These are phyloP conservation scores for Dactylorhiza incarnata DNA, from an alignment of 106 monocot genomes.

Conservation along the genomic window DNA sequence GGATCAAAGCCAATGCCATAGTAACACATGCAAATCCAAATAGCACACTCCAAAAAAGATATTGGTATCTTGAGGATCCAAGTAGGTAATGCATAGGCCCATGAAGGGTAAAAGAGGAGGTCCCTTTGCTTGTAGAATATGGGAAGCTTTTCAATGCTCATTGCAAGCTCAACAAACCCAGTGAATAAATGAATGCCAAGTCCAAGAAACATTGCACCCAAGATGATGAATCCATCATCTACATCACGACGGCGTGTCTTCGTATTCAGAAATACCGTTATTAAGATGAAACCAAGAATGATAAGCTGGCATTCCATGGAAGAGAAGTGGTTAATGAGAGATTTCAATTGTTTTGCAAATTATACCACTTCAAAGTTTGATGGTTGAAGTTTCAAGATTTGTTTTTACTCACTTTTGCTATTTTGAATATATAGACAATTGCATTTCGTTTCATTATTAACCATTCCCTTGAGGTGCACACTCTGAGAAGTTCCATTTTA, in stretches of 20 bases:
- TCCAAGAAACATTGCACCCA: constrained; percentile 74
- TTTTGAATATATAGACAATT: constrained; percentile 72
- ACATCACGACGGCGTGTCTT: constrained; percentile 33
- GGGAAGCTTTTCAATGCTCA: constrained; percentile 75
- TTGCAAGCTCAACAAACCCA: constrained; percentile 63
- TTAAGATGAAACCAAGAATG: constrained; percentile 42
- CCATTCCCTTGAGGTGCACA: constrained; percentile 44
- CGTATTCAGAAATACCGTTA: constrained; percentile 73
- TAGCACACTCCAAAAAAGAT: constrained; percentile 61
- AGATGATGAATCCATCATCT: constrained; percentile 42
- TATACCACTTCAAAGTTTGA: no score
- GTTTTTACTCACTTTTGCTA: constrained; percentile 41
- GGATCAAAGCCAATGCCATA: constrained; percentile 83
- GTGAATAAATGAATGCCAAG: constrained; percentile 60
- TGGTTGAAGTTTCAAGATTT: constrained; percentile 1
- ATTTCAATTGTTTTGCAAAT: no score
- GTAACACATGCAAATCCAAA: constrained; percentile 54
- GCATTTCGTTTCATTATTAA: constrained; percentile 80
- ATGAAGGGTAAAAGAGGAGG: constrained; percentile 67
- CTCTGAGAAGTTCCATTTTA: constrained; percentile 51
- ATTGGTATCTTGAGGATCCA: constrained; percentile 80
- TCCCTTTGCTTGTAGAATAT: constrained; percentile 86
- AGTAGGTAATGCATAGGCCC: constrained; percentile 72
- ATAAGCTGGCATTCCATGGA: constrained; percentile 29
- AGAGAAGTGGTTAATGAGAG: not conserved